Base-by-base conservation (phyloP, 1,284 basidiomycete genomes). In the Paramarasmius palmivorus region DNA sequence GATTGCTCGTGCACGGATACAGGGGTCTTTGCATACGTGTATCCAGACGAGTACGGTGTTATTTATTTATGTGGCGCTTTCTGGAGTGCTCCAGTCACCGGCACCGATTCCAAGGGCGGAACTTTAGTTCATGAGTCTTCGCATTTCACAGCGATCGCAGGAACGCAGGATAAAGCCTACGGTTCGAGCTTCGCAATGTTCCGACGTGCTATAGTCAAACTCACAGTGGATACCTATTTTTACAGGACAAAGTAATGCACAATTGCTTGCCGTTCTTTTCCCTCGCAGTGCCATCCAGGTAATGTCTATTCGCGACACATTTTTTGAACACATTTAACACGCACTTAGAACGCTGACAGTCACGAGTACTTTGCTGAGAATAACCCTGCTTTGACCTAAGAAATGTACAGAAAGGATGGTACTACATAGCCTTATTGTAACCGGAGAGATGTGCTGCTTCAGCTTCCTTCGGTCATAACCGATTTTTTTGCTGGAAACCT, bases 341-440 rank as follows among this genome's bases (percentile, higher is more conserved):
- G 6, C 12, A 6, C 29, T 32, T 6, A 12, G 29, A 81, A 81
- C 61, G 79, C 78, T 22, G 78, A 79, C 63, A 73, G 58, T 49
- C 76, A 79, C 62, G 78, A 81, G 61, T 80, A 81, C 68, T 81
- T 79, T 57, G 74, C 78, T 35, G 79, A 82, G 71, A 80, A 81
- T 68, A 78, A 72, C 65, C 77, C 77, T 20, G 35, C 61, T 34
- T 61, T 60, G n/a, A 50, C 64, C 32, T 68, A 65, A 63, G n/a
- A n/a, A n/a, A n/a, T n/a, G n/a, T n/a, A n/a, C n/a, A n/a, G n/a
- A n/a, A n/a, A n/a, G n/a, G n/a, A n/a, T n/a, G n/a, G n/a, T n/a
- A n/a, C n/a, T n/a, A n/a, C n/a, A n/a, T n/a, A n/a, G n/a, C n/a
- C n/a, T n/a, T n/a, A n/a, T n/a, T n/a, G n/a, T n/a, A n/a, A n/a